Evolutionary conservation across 106 monocot species (phyloP).

Genomic region (Dendrobium chrysotoxum): DNA sequence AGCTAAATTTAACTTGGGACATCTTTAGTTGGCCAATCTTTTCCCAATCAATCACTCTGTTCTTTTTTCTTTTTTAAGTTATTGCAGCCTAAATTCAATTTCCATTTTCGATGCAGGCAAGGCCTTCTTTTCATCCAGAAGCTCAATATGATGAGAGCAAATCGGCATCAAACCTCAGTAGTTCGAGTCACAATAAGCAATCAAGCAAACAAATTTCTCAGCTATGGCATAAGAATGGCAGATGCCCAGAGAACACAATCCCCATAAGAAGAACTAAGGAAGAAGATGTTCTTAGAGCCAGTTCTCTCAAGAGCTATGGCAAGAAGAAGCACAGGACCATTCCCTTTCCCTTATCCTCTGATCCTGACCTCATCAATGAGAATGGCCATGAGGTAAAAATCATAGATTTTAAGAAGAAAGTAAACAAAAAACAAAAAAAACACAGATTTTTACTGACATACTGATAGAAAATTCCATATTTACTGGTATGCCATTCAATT

Average conservation of each 20-base stretch:
- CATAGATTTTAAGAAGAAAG: background rate
- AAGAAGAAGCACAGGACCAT: conserved; percentile 53
- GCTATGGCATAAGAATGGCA: conserved; percentile 70
- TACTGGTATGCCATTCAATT: too few relatives aligned
- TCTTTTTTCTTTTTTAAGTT: too few relatives aligned
- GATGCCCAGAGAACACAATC: conserved; percentile 74
- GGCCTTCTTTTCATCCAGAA: conserved; percentile 75
- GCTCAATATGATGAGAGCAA: conserved; percentile 41
- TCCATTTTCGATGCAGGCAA: conserved; percentile 34
- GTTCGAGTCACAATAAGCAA: background rate
- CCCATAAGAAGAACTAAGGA: conserved; percentile 78
- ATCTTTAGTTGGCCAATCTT: too few relatives aligned
- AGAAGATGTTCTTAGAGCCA: conserved; percentile 69
- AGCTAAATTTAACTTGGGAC: too few relatives aligned
- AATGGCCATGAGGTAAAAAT: conserved; percentile 72
- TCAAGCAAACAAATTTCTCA: conserved; percentile 30
- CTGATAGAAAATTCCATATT: too few relatives aligned
- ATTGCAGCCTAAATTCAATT: background rate
- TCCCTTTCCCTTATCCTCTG: conserved; percentile 48
- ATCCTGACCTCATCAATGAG: conserved; percentile 55
- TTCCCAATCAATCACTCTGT: background rate
- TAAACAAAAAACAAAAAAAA: background rate
- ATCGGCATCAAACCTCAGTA: conserved; percentile 9
- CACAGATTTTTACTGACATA: too few relatives aligned
- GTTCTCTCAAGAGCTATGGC: conserved; percentile 66